These are phyloP conservation scores for Candida vartiovaarae DNA, from an alignment of 805 yeast genomes.

Conservation along the genomic window DNA sequence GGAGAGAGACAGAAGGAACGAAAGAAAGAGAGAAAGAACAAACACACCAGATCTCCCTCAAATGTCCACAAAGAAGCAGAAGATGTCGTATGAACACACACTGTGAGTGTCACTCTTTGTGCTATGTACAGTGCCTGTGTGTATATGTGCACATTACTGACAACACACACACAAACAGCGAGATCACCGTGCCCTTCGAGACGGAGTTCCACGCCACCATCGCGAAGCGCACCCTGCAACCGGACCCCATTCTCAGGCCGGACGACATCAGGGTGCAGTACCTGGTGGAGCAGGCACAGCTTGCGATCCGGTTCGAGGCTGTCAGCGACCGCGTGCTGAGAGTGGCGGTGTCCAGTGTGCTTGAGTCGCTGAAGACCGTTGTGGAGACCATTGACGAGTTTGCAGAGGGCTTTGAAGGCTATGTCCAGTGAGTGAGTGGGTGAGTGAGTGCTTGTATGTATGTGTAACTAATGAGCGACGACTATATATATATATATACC, in stretches of 20 bases:
- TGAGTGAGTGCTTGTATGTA: no score
- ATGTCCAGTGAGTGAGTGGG: no score
- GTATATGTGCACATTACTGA: no score
- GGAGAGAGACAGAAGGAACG: neutral
- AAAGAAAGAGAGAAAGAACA: neutral
- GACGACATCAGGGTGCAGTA: conserved; percentile 52
- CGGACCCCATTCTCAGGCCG: conserved; percentile 77
- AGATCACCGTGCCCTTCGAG: conserved; percentile 58
- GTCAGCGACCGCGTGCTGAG: conserved; percentile 68
- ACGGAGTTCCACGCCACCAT: conserved; percentile 51
- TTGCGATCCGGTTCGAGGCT: conserved; percentile 49
- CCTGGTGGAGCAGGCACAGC: conserved; percentile 24
- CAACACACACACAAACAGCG: conserved; percentile 19
- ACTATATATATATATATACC: no score
- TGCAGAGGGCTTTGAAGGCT: conserved; percentile 21
- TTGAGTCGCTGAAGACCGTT: conserved; percentile 70
- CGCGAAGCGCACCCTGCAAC: conserved; percentile 53
- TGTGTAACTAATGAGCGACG: no score
- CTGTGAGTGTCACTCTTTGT: conserved; percentile 7
- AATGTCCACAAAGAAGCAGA: conserved; percentile 7
- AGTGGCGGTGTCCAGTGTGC: conserved; percentile 75
- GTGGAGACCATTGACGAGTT: conserved; percentile 77
- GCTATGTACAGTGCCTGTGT: no score
- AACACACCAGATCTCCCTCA: neutral
- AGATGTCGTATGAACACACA: conserved; percentile 13